Percentiles rank a stretch among this genome's conserved stretches.
phyloP scores from a whole-genome alignment of 306 rosid genomes.

The Sindora glabra region DNA sequence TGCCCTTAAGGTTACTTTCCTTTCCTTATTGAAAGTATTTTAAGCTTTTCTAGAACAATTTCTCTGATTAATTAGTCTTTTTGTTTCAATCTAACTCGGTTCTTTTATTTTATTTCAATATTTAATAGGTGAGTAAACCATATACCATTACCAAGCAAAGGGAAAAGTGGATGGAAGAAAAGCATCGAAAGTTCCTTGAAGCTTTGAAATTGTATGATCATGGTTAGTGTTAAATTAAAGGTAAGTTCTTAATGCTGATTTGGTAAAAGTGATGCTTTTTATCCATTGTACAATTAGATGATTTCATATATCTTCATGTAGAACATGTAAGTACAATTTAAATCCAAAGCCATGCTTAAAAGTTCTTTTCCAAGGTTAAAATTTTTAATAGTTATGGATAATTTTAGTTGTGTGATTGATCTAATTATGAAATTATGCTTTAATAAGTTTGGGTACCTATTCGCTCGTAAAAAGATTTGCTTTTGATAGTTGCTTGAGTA shows the following conservation, averaged over 20 bases:
- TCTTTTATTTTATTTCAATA: too few species aligned
- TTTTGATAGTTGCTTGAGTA: too few species aligned
- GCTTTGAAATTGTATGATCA: slow-evolving; percentile 94
- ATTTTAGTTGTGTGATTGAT: background rate
- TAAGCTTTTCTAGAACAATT: background rate
- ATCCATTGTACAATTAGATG: slow-evolving; percentile 14
- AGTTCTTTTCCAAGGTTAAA: slow-evolving; percentile 90
- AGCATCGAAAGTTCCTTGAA: slow-evolving; percentile 87
- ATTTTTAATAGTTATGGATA: slow-evolving; percentile 3
- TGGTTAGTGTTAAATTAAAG: slow-evolving; percentile 97
- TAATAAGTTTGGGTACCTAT: background rate
- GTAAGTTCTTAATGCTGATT: slow-evolving; percentile 26
- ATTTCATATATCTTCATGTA: slow-evolving; percentile 44
- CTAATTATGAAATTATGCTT: background rate
- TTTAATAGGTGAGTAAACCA: slow-evolving; percentile 74
- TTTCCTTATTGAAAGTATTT: background rate
- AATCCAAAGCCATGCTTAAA: slow-evolving; percentile 98
- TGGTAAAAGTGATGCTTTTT: background rate
- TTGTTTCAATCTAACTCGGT: slow-evolving; percentile 7
- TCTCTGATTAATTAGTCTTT: background rate
- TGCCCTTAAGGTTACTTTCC: slow-evolving; percentile 53
- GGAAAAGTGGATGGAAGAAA: slow-evolving; percentile 94
- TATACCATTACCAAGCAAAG: slow-evolving; percentile 89
- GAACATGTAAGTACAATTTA: slow-evolving; percentile 97
- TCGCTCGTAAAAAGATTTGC: background rate